Percentiles rank a stretch among this genome's conserved stretches.
Conservation (phyloP, 2,329 filamentous ascomycete species). For the Celoporthe dispersa region DNA sequence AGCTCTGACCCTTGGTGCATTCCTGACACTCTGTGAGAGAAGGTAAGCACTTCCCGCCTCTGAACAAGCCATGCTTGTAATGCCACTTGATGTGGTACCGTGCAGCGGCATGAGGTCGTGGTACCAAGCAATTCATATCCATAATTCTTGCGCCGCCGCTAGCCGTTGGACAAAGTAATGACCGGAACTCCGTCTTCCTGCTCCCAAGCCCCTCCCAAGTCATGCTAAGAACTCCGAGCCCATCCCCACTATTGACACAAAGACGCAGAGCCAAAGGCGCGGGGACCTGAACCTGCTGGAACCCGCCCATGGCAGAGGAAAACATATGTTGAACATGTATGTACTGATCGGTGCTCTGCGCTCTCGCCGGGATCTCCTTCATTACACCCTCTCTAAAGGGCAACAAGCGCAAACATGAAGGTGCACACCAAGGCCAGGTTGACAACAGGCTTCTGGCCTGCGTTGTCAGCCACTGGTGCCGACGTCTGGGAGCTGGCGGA, state of each 20-base stretch:
- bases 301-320: background rate
- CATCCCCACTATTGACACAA: background rate
- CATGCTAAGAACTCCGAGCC: slow-evolving; percentile 1
- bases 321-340: background rate
- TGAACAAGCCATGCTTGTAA: background rate
- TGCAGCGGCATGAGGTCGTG: background rate
- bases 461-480: slow-evolving; percentile 32
- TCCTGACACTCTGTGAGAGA: background rate
- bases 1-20: background rate
- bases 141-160: background rate
- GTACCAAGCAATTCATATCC: background rate
- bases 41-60: background rate
- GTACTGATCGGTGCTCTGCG: background rate
- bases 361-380: background rate
- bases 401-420: slow-evolving; percentile 30
- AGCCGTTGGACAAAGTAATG: background rate
- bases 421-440: slow-evolving; percentile 31
- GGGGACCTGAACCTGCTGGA: background rate
- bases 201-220: background rate
- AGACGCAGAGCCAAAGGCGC: slow-evolving; percentile 2
- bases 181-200: background rate
- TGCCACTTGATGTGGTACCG: background rate
- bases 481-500: slow-evolving; percentile 29
- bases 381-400: slow-evolving; percentile 4
- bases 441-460: slow-evolving; percentile 31